These are phyloP conservation scores for Quercus wislizeni DNA, from an alignment of 306 rosid genomes.

Conservation along the genomic window DNA sequence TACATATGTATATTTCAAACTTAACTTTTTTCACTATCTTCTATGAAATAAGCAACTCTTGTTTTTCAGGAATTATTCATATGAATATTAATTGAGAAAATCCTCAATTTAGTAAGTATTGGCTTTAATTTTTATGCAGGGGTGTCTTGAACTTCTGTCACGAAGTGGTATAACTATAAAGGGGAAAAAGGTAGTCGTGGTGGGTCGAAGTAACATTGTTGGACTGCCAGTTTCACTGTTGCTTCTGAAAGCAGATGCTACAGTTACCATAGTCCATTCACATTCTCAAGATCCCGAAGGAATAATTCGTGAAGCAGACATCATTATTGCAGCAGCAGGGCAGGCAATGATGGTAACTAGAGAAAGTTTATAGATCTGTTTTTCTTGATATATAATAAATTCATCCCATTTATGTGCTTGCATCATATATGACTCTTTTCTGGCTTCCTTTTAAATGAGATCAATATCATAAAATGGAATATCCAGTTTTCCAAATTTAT, in stretches of 20 bases:
- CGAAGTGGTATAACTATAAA: constrained; percentile 68
- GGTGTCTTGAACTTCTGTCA: constrained; percentile 76
- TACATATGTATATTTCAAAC: background rate
- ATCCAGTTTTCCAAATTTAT: background rate
- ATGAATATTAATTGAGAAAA: constrained; percentile 6
- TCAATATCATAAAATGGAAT: background rate
- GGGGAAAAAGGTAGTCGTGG: constrained; percentile 89
- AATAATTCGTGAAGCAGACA: constrained; percentile 75
- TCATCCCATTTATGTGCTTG: background rate
- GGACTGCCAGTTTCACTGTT: constrained; percentile 86
- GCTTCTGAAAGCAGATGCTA: constrained; percentile 87
- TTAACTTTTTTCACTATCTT: background rate
- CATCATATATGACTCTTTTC: background rate
- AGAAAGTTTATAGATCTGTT: constrained; percentile 4
- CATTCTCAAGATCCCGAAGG: constrained; percentile 60
- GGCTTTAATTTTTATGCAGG: constrained; percentile 41
- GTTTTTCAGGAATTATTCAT: constrained; percentile 8
- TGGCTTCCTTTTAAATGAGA: background rate
- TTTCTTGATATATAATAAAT: background rate
- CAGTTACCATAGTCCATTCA: constrained; percentile 77
- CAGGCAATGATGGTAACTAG: constrained; percentile 73
- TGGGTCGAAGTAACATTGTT: constrained; percentile 95
- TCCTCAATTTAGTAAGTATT: background rate
- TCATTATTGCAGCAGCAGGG: constrained; percentile 92
- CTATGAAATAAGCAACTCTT: background rate